Percentiles rank a stretch among this genome's conserved stretches.
Conservation (phyloP, 257 asterid genomes). For the Jacaranda copaia region DNA sequence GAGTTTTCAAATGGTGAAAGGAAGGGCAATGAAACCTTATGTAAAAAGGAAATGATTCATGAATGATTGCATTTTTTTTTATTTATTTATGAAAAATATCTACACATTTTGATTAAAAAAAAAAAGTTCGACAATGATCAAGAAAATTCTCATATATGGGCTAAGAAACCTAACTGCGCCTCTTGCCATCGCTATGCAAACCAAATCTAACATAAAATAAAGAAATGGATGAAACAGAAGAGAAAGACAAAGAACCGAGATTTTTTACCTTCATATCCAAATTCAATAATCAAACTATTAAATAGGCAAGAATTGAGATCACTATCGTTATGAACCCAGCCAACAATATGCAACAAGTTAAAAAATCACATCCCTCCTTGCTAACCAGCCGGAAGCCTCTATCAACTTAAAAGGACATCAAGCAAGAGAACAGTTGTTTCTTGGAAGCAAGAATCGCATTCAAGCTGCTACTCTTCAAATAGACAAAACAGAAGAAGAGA, state of each 20-base stretch:
- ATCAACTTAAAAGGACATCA: neutral
- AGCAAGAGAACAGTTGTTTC: no score
- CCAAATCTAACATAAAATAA: neutral
- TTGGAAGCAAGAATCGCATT: neutral
- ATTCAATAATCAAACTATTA: conserved; percentile 27
- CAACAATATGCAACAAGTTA: conserved; percentile 35
- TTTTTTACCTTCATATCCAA: neutral
- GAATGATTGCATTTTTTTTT: no score
- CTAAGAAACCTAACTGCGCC: neutral
- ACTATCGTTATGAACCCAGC: conserved; percentile 36
- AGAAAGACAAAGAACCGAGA: neutral
- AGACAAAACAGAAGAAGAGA: no score
- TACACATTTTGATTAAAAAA: no score
- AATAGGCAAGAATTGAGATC: conserved; percentile 43
- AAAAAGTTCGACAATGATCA: no score
- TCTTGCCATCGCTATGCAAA: neutral
- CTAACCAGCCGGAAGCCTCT: conserved; percentile 49
- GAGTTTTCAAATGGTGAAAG: no score
- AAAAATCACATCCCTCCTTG: conserved; percentile 39
- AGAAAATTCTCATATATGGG: neutral
- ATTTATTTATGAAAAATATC: no score
- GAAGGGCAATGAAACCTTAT: no score
- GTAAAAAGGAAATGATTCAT: no score
- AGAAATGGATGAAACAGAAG: neutral
- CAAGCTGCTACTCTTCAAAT: conserved; percentile 8